Evolutionary conservation across 495 filamentous ascomycete genomes (phyloP), one percentile per base, ranked within the genome.

Genomic region (Durotheca rogersii): DNA sequence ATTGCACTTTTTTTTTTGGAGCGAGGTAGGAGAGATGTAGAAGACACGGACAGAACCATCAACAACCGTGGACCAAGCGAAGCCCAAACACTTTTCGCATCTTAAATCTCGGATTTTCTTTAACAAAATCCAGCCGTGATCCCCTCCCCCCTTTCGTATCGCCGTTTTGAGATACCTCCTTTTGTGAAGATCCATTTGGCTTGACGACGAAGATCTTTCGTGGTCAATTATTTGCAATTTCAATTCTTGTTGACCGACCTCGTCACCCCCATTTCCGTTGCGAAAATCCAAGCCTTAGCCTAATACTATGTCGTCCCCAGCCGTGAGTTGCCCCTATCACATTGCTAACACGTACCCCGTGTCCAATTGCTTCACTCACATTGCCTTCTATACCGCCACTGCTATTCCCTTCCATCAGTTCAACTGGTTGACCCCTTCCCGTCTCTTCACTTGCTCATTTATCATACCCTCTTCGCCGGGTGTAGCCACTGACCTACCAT

Each of bases 251-350:
- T 31, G 33, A 34, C 52, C 43, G 52, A 47, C 52, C 38, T 50
- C 40, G 42, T 56, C 53, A 58, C 46, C 62, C 51, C 38, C n/a
- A n/a, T n/a, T n/a, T n/a, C 47, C 34, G 53, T 60, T 50, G 41
- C 47, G 41, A 41, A 41, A 44, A 41, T 49, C 46, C 41, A 56
- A 58, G 36, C 49, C 43, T 58, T 63, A 63, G 59, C 56, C 60
- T 58, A 66, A 63, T 58, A 45, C 30, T 31, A 64, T 67, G 59
- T 68, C 63, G 66, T 66, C 67, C 64, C 67, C 64, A 65, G 61
- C 65, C 53, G 58, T 62, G 62, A 64, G 67, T 56, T 33, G 61
- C 58, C 61, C 59, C 64, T 62, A 69, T 62, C 58, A 56, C 33
- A 48, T 44, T 43, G 30, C 41, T n/a, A 44, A 46, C 33, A 53